A percentile compares a stretch with the other conserved stretches of the same genome.
Conservation (phyloP, 2,329 filamentous ascomycete species). For the Ophiostoma novo-ulmi region DNA sequence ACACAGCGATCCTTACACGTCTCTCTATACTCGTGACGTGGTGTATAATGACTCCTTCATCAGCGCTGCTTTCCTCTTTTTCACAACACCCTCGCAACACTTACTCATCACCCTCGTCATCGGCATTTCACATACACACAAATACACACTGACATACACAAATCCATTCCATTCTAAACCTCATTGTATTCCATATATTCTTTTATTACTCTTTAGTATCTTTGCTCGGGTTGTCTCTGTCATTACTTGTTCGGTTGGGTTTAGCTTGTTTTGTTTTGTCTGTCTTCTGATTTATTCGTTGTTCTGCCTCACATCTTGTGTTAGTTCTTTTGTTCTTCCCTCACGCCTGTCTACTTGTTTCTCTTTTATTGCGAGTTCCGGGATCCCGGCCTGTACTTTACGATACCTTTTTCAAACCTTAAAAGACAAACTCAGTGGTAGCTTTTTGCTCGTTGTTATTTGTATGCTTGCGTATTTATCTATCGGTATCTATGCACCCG, state of each 20-base stretch:
- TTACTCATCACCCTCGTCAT: background rate
- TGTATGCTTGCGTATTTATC: background rate
- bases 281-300: background rate
- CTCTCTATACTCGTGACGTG: too few relatives aligned
- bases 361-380: background rate
- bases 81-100: background rate
- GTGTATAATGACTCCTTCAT: too few relatives aligned
- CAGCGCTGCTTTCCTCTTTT: background rate
- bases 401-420: conserved; percentile 15
- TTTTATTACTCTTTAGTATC: conserved; percentile 19
- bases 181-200: conserved; percentile 13
- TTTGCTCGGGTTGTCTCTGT: background rate
- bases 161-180: background rate
- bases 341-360: background rate
- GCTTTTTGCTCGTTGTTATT: background rate
- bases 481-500: background rate
- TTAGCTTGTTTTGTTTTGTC: conserved; percentile 1
- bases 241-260: conserved; percentile 4
- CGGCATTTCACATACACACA: background rate
- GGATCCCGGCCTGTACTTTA: conserved; percentile 1
- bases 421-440: background rate
- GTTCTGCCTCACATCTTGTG: background rate
- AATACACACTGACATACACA: background rate
- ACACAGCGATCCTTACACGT: background rate
- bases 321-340: background rate